Base-by-base conservation (phyloP, 2,329 filamentous ascomycete species). In the Aureobasidium sp. region DNA sequence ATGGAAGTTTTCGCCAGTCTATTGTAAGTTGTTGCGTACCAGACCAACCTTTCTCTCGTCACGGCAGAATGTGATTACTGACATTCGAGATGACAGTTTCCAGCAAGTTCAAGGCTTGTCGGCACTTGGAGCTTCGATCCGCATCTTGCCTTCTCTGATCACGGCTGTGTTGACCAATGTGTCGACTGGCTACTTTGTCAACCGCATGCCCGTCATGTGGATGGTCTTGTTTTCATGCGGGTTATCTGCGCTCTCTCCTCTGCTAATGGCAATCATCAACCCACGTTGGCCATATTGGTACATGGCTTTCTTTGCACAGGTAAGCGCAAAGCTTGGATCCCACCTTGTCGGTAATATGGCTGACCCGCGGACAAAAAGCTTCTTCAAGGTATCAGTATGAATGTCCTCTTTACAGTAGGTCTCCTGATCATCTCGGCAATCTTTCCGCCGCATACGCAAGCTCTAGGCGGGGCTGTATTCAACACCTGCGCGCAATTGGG, bases 241-340 rank as follows among this genome's bases (percentile, higher is more conserved):
- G 0, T 62, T 83, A 12, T 76, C 75, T 63, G 75, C 80, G 5
- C 66, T 72, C 0, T 73, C 80, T 0, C 82, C 82, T 0, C 69
- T 85, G 5, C 71, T 85, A 3, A 85, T 85, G 82, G 83, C 82
- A 0, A 46, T 84, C 5, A 75, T 80, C 23, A 68, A 78, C 3
- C 77, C 80, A 0, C 56, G 67, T 0, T 82, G 78, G 78, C 70
- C 76, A 1, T 86, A 84, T 68, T 85, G 82, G 82, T 27, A 59
- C 15, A 50, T 59, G 56, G 46, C 44, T 8, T 59, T 59, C 9
- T 41, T 50, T 70, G 70, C 23, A 72, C 71, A 56, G 75, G 73
- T 2, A 80, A 80, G 63, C 71, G 5, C 9, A 42, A n/a, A 2
- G 13, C 72, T 17, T 74, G 9, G 76, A 0, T 73, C 79, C 23